Evolutionary conservation across 2,329 filamentous ascomycete genomes (phyloP), one percentile per base, ranked within the genome.

Genomic region (Ophioceras dolichostomum): DNA sequence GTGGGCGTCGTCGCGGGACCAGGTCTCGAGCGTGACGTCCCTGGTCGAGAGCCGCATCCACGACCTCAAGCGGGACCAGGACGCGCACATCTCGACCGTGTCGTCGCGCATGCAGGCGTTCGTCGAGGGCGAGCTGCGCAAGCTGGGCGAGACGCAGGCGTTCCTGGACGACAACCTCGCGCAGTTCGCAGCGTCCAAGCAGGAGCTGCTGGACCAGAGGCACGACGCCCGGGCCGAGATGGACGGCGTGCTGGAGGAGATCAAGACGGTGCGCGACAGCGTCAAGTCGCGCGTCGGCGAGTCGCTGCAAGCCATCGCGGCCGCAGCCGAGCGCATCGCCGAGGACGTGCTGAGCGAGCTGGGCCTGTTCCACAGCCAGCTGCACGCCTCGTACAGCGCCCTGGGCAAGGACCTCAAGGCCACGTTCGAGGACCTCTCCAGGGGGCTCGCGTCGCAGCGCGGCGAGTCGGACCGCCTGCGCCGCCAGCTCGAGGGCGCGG

Each of bases 221-320:
- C 65, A 70, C 18, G 66, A 70, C 43, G 81, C 86, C 3, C 84
- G 82, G 49, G 77, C 88, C 34, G 82, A 88, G 39, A 87, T 95
- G 83, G 88, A 95, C 49, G 67, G 74, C n/a, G 80, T 94, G 2
- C 68, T 98, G 9, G 84, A 91, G 49, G 89, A 94, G 54, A 94
- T 96, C 55, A 88, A 88, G 54, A 76, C 74, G n/a, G 68, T 96
- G 18, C 76, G 89, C 17, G 83, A 94, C 54, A 79, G 84, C 37
- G 85, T 96, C 36, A 95, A 95, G 64, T 67, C 73, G 34, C 81
- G 82, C 43, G 84, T 96, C 34, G 84, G 85, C 3, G 79, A 87
- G 51, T 89, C 88, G 8, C 66, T 96, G 31, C 79, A 85, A 49
- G 79, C 85, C 19, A 76, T 96, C 17, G 87, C 87, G 2, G 72